Evolutionary conservation across 2,329 filamentous ascomycete species (phyloP).

Genomic region (Allantophomopsis cytisporea): DNA sequence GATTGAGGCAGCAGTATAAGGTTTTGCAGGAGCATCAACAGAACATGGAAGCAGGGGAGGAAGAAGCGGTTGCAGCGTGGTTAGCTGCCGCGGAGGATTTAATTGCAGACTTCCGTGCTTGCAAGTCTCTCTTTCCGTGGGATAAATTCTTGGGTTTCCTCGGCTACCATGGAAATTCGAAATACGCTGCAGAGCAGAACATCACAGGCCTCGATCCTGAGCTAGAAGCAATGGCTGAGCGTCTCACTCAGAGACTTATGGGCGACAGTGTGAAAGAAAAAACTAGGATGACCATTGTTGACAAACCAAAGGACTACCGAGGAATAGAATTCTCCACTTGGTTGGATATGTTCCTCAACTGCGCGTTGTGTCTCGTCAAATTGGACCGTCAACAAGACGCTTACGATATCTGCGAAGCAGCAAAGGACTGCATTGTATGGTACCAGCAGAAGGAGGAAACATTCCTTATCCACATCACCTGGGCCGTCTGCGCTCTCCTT

Average conservation of each 20-base stretch:
- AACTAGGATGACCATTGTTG: no score
- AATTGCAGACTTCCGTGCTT: constrained; percentile 48
- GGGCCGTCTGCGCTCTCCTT: constrained; percentile 73
- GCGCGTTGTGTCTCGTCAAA: constrained; percentile 63
- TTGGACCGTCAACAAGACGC: constrained; percentile 54
- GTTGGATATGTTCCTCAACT: constrained; percentile 84
- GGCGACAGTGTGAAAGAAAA: no score
- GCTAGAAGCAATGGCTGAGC: constrained; percentile 14
- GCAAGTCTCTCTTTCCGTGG: constrained; percentile 52
- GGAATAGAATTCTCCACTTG: constrained; percentile 73
- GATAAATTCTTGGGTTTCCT: constrained; percentile 49
- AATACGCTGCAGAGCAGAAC: constrained; percentile 6
- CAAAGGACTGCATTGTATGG: constrained; percentile 72
- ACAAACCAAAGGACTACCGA: constrained; percentile 36
- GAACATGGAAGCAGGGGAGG: constrained; percentile 15
- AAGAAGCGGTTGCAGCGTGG: constrained; percentile 25
- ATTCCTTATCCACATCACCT: constrained; percentile 64
- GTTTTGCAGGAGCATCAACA: constrained; percentile 26
- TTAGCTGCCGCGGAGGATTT: constrained; percentile 45
- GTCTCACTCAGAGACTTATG: constrained; percentile 12
- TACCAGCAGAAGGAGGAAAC: constrained; percentile 52
- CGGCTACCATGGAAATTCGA: constrained; percentile 18
- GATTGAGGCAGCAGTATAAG: constrained; percentile 21
- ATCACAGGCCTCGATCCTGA: constrained; percentile 13
- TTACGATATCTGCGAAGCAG: constrained; percentile 69